Percentiles rank a stretch among this genome's conserved stretches.
These are phyloP conservation scores for Pichiaceae sp. DNA, from an alignment of 1,139 yeast genomes.

Conservation along the genomic window DNA sequence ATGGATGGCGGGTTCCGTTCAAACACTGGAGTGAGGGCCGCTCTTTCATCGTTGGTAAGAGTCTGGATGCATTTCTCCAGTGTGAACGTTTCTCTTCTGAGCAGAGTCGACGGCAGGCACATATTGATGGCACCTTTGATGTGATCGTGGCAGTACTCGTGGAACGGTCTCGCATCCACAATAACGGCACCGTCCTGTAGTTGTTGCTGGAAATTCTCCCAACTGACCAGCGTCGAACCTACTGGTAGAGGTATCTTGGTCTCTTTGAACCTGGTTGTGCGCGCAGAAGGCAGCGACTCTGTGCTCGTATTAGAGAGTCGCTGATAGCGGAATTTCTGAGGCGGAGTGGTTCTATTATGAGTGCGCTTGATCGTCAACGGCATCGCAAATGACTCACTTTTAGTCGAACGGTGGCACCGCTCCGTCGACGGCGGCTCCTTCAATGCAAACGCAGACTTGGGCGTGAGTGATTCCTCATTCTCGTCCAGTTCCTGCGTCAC, in stretches of 20 bases:
- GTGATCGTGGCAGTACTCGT: slow-evolving; percentile 43
- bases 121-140: slow-evolving; percentile 39
- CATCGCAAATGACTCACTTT: slow-evolving; percentile 8
- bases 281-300: slow-evolving; percentile 9
- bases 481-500: not conserved
- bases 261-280: slow-evolving; percentile 15
- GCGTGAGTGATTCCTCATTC: not conserved
- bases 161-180: slow-evolving; percentile 43
- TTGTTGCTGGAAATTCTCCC: slow-evolving; percentile 5
- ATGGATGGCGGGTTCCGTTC: slow-evolving; percentile 23
- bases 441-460: not conserved
- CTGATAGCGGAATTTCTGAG: slow-evolving; percentile 5
- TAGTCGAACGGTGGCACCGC: slow-evolving; percentile 8
- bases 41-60: slow-evolving; percentile 34
- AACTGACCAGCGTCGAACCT: slow-evolving; percentile 8
- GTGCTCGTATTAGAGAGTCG: slow-evolving; percentile 2
- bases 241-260: slow-evolving; percentile 15
- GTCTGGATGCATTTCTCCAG: slow-evolving; percentile 41
- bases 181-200: slow-evolving; percentile 16
- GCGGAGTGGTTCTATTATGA: not conserved
- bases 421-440: not conserved
- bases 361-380: not conserved
- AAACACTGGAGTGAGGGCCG: slow-evolving; percentile 20
- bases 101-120: slow-evolving; percentile 47
- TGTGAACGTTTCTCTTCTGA: slow-evolving; percentile 41